phyloP scores from a whole-genome alignment of 129 eudicot species.

The Calendula officinalis region DNA sequence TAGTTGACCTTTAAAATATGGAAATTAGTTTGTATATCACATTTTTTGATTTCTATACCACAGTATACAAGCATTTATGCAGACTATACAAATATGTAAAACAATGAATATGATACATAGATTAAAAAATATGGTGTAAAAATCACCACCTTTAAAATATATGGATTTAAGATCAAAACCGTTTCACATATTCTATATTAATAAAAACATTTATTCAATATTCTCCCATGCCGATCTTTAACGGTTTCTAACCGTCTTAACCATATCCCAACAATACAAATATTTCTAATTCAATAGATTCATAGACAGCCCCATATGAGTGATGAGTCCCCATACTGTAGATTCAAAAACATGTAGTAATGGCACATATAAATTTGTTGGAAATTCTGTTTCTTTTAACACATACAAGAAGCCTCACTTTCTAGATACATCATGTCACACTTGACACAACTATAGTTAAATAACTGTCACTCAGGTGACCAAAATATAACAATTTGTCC shows the following conservation, averaged over 20 bases:
- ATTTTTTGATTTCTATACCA: too few species aligned
- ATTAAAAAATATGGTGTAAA: too few species aligned
- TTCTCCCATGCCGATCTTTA: neutral
- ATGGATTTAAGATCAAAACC: neutral
- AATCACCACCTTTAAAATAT: too few species aligned
- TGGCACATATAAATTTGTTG: constrained; percentile 41
- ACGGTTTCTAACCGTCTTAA: constrained; percentile 11
- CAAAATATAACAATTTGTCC: constrained; percentile 1
- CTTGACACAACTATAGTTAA: constrained; percentile 10
- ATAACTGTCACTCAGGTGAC: neutral
- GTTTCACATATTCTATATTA: neutral
- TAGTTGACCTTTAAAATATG: too few species aligned
- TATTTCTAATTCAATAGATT: constrained; percentile 13
- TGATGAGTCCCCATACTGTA: constrained; percentile 53
- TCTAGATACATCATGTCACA: constrained; percentile 4
- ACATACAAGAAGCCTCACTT: constrained; percentile 13
- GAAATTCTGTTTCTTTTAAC: constrained; percentile 29
- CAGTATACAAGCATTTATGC: too few species aligned
- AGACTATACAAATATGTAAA: too few species aligned
- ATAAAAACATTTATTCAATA: neutral
- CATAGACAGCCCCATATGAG: constrained; percentile 70
- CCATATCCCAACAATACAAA: constrained; percentile 8
- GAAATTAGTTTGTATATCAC: too few species aligned
- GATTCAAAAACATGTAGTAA: constrained; percentile 39
- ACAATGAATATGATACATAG: too few species aligned